A percentile compares a stretch with the other conserved stretches of the same genome.
phyloP scores from a whole-genome alignment of 2,329 filamentous ascomycete species.

The Beauveria sp. region DNA sequence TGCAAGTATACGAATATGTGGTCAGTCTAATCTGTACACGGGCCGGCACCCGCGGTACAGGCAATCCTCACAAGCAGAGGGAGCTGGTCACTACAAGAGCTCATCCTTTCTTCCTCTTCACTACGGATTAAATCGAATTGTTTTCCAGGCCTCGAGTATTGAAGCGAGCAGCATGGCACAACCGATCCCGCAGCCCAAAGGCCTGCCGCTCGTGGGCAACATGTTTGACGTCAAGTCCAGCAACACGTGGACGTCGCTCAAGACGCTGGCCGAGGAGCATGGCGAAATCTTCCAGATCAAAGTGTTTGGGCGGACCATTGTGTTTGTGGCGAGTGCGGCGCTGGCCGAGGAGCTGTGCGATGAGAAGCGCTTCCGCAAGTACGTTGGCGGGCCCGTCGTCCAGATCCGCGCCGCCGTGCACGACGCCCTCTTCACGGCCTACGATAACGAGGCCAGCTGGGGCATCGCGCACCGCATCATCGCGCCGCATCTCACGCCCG shows the following conservation, averaged over 20 bases:
- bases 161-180: conserved; percentile 21
- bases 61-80: background rate
- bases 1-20: background rate
- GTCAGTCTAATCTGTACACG: background rate
- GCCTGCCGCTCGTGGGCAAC: conserved; percentile 30
- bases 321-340: conserved; percentile 41
- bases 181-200: conserved; percentile 28
- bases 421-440: conserved; percentile 46
- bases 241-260: conserved; percentile 31
- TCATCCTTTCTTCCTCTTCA: background rate
- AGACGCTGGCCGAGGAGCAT: conserved; percentile 27
- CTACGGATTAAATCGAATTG: background rate
- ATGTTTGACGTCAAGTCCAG: conserved; percentile 26
- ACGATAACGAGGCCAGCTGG: conserved; percentile 40
- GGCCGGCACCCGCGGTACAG: background rate
- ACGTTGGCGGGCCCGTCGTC: conserved; percentile 43
- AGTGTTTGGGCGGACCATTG: conserved; percentile 24
- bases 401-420: conserved; percentile 44
- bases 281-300: conserved; percentile 33
- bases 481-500: conserved; percentile 34
- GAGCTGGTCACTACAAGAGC: background rate
- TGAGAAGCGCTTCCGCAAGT: conserved; percentile 46
- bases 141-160: background rate
- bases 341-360: conserved; percentile 44
- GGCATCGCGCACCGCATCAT: conserved; percentile 45